Conservation (phyloP, 805 yeast species). For the Blastobotrys terrestris region DNA sequence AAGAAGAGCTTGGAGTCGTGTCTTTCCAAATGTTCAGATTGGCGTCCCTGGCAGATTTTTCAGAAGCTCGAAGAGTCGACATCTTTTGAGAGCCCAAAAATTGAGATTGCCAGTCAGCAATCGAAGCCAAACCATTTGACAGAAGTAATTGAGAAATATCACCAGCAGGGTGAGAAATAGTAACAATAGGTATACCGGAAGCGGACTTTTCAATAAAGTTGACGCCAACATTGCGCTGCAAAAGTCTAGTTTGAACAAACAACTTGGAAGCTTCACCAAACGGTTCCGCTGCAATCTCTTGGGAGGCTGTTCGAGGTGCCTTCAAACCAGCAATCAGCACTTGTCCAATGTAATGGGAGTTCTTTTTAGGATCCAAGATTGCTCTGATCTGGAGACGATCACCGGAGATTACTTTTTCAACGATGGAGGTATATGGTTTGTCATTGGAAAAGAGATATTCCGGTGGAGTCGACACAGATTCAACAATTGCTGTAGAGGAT, state of each 20-base stretch:
- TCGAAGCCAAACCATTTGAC: slow-evolving; percentile 64
- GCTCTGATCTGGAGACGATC: slow-evolving; percentile 66
- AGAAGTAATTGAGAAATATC: slow-evolving; percentile 63
- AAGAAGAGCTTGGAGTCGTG: slow-evolving; percentile 24
- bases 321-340: slow-evolving; percentile 68
- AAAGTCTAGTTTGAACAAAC: slow-evolving; percentile 57
- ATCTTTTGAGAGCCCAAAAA: slow-evolving; percentile 60
- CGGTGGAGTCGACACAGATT: slow-evolving; percentile 18
- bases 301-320: slow-evolving; percentile 59
- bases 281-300: slow-evolving; percentile 40
- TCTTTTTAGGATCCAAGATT: slow-evolving; percentile 35
- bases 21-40: slow-evolving; percentile 56
- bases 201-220: slow-evolving; percentile 55
- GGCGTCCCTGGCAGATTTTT: slow-evolving; percentile 49
- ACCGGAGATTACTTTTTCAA: slow-evolving; percentile 73
- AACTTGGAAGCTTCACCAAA: slow-evolving; percentile 59
- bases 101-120: slow-evolving; percentile 74
- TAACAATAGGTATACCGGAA: slow-evolving; percentile 37
- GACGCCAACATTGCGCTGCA: slow-evolving; percentile 54
- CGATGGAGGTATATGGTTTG: slow-evolving; percentile 49
- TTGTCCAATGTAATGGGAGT: slow-evolving; percentile 50
- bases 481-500: slow-evolving; percentile 20
- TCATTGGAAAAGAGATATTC: slow-evolving; percentile 19
- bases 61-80: slow-evolving; percentile 57
- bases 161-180: slow-evolving; percentile 68